Percentiles rank a stretch among this genome's conserved stretches.
Conservation (phyloP, 495 filamentous ascomycete species). For the Xylaria scruposa region DNA sequence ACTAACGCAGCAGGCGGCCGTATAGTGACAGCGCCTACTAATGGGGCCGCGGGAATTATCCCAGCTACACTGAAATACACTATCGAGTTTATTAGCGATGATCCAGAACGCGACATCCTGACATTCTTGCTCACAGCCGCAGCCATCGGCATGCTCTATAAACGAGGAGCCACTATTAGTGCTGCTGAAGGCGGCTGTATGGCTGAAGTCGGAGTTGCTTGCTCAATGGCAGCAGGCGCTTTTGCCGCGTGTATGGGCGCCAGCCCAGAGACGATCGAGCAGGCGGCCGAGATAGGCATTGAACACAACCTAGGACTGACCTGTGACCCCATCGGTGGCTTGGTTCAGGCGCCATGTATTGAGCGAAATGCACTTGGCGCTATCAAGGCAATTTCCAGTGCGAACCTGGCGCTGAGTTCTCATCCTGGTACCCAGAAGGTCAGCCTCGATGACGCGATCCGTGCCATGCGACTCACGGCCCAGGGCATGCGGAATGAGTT, state of each 20-base stretch:
- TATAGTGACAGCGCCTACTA: slow-evolving; percentile 47
- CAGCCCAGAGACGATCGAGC: slow-evolving; percentile 44
- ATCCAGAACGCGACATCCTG: slow-evolving; percentile 42
- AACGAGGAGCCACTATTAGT: slow-evolving; percentile 46
- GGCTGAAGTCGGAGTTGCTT: slow-evolving; percentile 50
- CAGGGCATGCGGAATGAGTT: slow-evolving; percentile 48
- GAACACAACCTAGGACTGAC: slow-evolving; percentile 47
- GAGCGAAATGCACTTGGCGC: slow-evolving; percentile 47
- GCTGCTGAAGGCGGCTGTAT: slow-evolving; percentile 47
- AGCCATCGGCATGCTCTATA: slow-evolving; percentile 48
- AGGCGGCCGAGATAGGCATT: slow-evolving; percentile 47
- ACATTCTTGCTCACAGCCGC: slow-evolving; percentile 45
- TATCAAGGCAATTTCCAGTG: slow-evolving; percentile 46
- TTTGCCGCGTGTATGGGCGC: slow-evolving; percentile 48
- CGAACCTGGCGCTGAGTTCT: slow-evolving; percentile 45
- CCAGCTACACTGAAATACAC: slow-evolving; percentile 45
- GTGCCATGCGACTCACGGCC: slow-evolving; percentile 44
- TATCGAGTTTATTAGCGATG: slow-evolving; percentile 45
- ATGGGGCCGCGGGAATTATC: slow-evolving; percentile 47
- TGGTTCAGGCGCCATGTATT: slow-evolving; percentile 46
- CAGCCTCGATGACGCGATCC: slow-evolving; percentile 45
- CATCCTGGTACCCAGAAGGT: slow-evolving; percentile 44
- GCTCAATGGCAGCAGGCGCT: slow-evolving; percentile 46
- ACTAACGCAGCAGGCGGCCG: slow-evolving; percentile 46
- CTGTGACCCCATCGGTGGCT: slow-evolving; percentile 44